phyloP scores from a whole-genome alignment of 441 rosid species.

The Oxalis stricta region DNA sequence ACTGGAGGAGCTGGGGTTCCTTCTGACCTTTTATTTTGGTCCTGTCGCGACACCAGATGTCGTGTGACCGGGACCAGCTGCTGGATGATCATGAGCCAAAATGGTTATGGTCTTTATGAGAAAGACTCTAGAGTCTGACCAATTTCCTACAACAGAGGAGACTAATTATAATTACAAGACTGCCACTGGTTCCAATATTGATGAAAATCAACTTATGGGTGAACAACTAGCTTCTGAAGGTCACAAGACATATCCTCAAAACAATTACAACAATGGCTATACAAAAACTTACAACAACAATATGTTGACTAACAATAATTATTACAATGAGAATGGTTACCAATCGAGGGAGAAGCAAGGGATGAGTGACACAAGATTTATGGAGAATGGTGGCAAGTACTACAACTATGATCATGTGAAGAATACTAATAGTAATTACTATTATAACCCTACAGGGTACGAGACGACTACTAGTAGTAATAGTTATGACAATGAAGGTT shows the following conservation, averaged over 20 bases:
- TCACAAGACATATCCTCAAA: slow-evolving; percentile 10
- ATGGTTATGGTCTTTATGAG: slow-evolving; percentile 31
- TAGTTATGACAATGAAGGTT: slow-evolving; percentile 12
- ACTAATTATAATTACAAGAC: slow-evolving; percentile 12
- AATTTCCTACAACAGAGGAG: slow-evolving; percentile 22
- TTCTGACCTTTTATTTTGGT: too few species aligned
- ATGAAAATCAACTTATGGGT: slow-evolving; percentile 18
- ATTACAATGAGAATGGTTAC: slow-evolving; percentile 6
- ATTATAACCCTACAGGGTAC: slow-evolving; percentile 13
- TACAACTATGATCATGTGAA: slow-evolving; percentile 20
- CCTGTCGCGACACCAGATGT: too few species aligned
- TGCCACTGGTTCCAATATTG: slow-evolving; percentile 10
- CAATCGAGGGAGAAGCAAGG: slow-evolving; percentile 39
- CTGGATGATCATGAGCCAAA: slow-evolving; percentile 8
- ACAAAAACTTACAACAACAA: not conserved
- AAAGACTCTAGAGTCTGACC: slow-evolving; percentile 29
- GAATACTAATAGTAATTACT: too few species aligned
- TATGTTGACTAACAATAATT: not conserved
- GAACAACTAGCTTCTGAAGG: slow-evolving; percentile 22
- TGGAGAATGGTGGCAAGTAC: slow-evolving; percentile 52
- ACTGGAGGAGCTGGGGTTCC: too few species aligned
- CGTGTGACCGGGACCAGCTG: slow-evolving; percentile 2
- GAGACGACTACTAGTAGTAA: slow-evolving; percentile 12
- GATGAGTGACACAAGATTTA: slow-evolving; percentile 59
- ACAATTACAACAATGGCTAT: slow-evolving; percentile 7